Evolutionary conservation across 495 filamentous ascomycete species (phyloP).

Genomic region (Neurospora sp.): DNA sequence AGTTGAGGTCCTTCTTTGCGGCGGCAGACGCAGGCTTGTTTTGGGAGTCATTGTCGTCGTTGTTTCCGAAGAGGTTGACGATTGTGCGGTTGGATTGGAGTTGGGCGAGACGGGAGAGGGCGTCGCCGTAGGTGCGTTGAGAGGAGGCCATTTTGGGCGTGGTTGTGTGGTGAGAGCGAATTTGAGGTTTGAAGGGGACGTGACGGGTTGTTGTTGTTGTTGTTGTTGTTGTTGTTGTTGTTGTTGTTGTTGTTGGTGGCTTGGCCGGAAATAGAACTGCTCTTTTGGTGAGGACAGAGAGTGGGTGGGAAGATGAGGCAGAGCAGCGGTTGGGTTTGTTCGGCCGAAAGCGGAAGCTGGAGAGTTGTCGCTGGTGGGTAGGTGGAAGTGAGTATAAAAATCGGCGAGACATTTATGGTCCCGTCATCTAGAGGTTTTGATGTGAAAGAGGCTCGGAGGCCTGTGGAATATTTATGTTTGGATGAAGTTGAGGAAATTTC

Average conservation of each 20-base stretch:
- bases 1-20: conserved; percentile 46
- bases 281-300: not conserved
- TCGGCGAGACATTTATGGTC: not conserved
- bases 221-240: not conserved
- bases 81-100: conserved; percentile 68
- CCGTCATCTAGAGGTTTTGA: not conserved
- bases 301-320: not conserved
- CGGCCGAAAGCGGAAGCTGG: not conserved
- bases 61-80: conserved; percentile 23
- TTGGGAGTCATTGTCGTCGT: not conserved
- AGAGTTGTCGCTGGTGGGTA: not conserved
- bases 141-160: conserved; percentile 4
- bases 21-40: not conserved
- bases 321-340: not conserved
- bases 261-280: not conserved
- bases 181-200: not conserved
- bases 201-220: not conserved
- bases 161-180: not conserved
- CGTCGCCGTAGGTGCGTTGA: conserved; percentile 22
- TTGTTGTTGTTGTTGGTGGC: not conserved
- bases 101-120: conserved; percentile 49
- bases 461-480: not conserved
- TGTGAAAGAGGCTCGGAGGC: not conserved
- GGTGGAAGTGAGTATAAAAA: not conserved
- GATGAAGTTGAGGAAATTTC: not conserved